Evolutionary conservation across 2,329 filamentous ascomycete genomes (phyloP).

Genomic region (Trichoderma sp.): DNA sequence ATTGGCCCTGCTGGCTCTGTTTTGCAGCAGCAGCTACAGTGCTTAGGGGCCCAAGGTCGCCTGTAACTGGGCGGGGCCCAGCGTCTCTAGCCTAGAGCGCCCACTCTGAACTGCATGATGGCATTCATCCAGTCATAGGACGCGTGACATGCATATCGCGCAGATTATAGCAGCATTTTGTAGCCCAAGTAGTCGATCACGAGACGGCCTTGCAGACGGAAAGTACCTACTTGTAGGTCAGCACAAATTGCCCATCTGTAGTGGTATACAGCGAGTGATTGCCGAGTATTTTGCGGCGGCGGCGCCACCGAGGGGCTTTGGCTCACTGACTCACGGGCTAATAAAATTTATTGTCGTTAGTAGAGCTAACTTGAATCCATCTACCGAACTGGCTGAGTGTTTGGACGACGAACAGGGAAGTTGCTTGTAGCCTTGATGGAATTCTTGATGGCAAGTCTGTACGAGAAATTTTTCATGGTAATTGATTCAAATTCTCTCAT

Average conservation of each 20-base stretch:
- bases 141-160: conserved; percentile 16
- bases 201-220: conserved; percentile 2
- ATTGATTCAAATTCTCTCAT: not conserved
- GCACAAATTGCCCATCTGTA: not conserved
- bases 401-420: not conserved
- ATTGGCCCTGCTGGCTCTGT: conserved; percentile 7
- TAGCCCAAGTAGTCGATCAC: conserved; percentile 9
- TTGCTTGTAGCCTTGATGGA: not conserved
- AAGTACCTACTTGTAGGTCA: not conserved
- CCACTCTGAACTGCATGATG: conserved; percentile 18
- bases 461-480: not conserved
- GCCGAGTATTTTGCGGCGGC: conserved; percentile 3
- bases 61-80: conserved; percentile 19
- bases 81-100: conserved; percentile 2
- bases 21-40: conserved; percentile 17
- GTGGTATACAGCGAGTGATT: not conserved
- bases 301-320: conserved; percentile 17
- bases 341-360: not conserved
- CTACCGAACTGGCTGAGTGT: not conserved
- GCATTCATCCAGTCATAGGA: not conserved
- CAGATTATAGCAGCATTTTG: not conserved
- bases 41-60: not conserved
- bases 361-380: not conserved
- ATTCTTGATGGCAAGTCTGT: not conserved
- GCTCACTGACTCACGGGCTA: conserved; percentile 16